Evolutionary conservation across 306 rosid genomes (phyloP).

Genomic region (Trifolium repens): DNA sequence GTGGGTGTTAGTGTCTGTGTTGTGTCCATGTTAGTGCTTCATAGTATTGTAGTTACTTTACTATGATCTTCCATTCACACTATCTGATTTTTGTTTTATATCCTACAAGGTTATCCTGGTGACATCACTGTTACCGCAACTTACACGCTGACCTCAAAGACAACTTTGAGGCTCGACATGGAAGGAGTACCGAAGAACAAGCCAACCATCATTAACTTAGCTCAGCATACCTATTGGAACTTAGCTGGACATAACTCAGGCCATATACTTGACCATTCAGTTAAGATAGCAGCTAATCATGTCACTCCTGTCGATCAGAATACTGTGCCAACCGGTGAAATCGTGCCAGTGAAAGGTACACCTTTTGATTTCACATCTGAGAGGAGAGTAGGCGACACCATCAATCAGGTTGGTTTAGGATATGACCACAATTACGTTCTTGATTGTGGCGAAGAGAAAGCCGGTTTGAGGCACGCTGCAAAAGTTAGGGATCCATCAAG

Average conservation of each 20-base stretch:
- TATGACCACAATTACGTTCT: conserved; percentile 92
- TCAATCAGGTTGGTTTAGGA: conserved; percentile 75
- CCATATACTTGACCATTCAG: conserved; percentile 71
- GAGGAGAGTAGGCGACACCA: conserved; percentile 71
- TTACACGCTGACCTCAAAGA: conserved; percentile 73
- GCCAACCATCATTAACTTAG: conserved; percentile 80
- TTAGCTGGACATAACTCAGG: conserved; percentile 86
- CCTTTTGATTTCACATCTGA: conserved; percentile 80
- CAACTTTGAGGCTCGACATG: conserved; percentile 90
- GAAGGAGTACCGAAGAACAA: conserved; percentile 87
- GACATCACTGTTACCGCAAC: conserved; percentile 75
- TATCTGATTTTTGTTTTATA: conserved; percentile 28
- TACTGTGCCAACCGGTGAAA: conserved; percentile 78
- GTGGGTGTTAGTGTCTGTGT: not conserved
- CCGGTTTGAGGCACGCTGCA: conserved; percentile 75
- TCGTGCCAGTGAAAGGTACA: conserved; percentile 73
- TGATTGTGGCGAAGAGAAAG: conserved; percentile 71
- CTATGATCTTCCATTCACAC: not conserved
- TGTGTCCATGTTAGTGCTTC: not conserved
- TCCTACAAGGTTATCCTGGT: conserved; percentile 76
- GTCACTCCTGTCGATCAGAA: conserved; percentile 78
- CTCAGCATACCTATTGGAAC: conserved; percentile 95
- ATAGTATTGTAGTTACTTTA: not conserved
- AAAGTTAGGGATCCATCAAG: conserved; percentile 86
- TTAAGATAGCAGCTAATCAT: conserved; percentile 73